Conservation (phyloP, 1,139 yeast genomes). For the Kazachstania sp. region DNA sequence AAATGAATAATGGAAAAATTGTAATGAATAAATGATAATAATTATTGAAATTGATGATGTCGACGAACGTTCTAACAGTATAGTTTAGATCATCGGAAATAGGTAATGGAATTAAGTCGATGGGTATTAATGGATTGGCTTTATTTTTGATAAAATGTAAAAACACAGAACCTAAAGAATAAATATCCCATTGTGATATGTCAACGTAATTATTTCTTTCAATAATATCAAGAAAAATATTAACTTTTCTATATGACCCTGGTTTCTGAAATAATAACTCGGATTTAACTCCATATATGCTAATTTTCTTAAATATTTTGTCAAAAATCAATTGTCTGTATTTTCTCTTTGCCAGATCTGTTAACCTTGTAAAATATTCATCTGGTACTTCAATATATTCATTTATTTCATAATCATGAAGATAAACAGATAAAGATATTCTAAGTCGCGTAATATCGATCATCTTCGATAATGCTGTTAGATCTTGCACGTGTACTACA, state of each 20-base stretch:
- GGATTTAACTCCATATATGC: slow-evolving; percentile 37
- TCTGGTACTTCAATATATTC: slow-evolving; percentile 33
- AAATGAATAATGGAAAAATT: slow-evolving; percentile 36
- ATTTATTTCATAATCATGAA: slow-evolving; percentile 39
- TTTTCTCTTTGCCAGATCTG: slow-evolving; percentile 29
- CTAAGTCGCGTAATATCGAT: slow-evolving; percentile 71
- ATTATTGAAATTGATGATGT: slow-evolving; percentile 29
- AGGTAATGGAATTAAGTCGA: slow-evolving; percentile 39
- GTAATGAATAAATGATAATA: slow-evolving; percentile 33
- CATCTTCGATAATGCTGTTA: slow-evolving; percentile 54
- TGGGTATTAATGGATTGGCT: slow-evolving; percentile 40
- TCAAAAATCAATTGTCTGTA: slow-evolving; percentile 34
- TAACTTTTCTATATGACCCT: slow-evolving; percentile 46
- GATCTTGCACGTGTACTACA: slow-evolving; percentile 30
- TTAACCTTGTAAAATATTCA: slow-evolving; percentile 22
- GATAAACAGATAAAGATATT: slow-evolving; percentile 66
- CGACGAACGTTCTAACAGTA: slow-evolving; percentile 34
- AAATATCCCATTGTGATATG: slow-evolving; percentile 54
- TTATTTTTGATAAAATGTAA: slow-evolving; percentile 41
- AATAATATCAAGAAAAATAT: slow-evolving; percentile 45
- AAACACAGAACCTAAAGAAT: slow-evolving; percentile 48
- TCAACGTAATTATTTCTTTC: slow-evolving; percentile 48
- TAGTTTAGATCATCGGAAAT: slow-evolving; percentile 39
- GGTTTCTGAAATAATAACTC: slow-evolving; percentile 51
- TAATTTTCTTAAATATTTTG: slow-evolving; percentile 42